Percentiles rank a stretch among this genome's conserved stretches.
These are phyloP conservation scores for Acanthochlamys bracteata DNA, from an alignment of 106 monocot species.

Conservation along the genomic window DNA sequence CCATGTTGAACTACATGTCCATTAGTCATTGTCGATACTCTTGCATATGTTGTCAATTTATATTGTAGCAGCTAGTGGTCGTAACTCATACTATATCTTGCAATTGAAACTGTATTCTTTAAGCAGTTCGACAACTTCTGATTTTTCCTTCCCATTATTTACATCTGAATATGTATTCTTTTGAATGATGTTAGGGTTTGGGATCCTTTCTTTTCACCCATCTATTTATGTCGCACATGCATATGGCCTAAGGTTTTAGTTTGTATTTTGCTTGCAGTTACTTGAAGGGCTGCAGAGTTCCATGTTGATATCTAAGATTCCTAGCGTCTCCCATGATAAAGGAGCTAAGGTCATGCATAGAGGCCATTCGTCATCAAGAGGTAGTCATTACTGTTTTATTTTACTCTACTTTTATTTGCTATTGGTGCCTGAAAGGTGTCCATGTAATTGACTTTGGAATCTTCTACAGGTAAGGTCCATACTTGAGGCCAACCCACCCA, in stretches of 20 bases:
- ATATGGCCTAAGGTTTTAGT: neutral
- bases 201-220: neutral
- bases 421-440: no score
- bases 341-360: slow-evolving; percentile 22
- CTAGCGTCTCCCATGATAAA: slow-evolving; percentile 47
- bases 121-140: no score
- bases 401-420: neutral
- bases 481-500: slow-evolving; percentile 10
- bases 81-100: no score
- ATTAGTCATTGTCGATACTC: no score
- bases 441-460: slow-evolving; percentile 2
- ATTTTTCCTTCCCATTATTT: no score
- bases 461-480: slow-evolving; percentile 26
- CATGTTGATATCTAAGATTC: slow-evolving; percentile 51
- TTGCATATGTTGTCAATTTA: no score
- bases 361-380: slow-evolving; percentile 50
- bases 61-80: no score
- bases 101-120: no score
- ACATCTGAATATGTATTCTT: no score
- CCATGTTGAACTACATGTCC: no score
- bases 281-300: slow-evolving; percentile 97
- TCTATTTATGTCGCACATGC: neutral
- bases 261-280: slow-evolving; percentile 36
- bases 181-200: no score
- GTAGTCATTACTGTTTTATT: slow-evolving; percentile 16